These are phyloP conservation scores for Penicillium glabrum DNA, from an alignment of 2,329 filamentous ascomycete genomes.

Conservation along the genomic window DNA sequence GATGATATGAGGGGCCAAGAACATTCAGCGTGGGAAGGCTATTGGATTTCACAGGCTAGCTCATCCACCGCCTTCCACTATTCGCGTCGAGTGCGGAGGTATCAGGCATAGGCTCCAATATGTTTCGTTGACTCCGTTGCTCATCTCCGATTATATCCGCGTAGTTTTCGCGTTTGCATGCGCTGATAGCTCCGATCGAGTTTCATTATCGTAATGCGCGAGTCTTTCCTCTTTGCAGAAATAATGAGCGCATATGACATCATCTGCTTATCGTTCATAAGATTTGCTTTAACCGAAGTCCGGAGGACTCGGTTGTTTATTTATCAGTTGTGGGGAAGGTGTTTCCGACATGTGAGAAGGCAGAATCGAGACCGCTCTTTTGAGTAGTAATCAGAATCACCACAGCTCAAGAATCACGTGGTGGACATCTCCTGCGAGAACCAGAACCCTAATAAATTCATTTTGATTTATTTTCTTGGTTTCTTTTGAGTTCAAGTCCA, in stretches of 20 bases:
- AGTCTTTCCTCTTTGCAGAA: slow-evolving; percentile 9
- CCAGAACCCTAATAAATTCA: not conserved
- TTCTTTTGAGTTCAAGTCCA: not conserved
- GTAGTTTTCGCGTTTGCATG: slow-evolving; percentile 8
- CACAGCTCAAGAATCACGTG: slow-evolving; percentile 17
- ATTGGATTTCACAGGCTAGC: slow-evolving; percentile 16
- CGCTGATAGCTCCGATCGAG: slow-evolving; percentile 13
- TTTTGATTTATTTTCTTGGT: not conserved
- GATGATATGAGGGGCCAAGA: slow-evolving; percentile 24
- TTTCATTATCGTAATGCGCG: slow-evolving; percentile 8
- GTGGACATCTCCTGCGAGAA: slow-evolving; percentile 7
- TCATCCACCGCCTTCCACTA: not conserved
- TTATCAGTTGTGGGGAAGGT: slow-evolving; percentile 3
- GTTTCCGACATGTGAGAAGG: slow-evolving; percentile 4
- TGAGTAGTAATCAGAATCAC: too few relatives aligned
- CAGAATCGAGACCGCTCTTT: not conserved
- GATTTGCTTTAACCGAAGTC: slow-evolving; percentile 9
- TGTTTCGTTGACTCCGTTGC: slow-evolving; percentile 3
- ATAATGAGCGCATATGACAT: slow-evolving; percentile 17
- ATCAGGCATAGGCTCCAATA: slow-evolving; percentile 1
- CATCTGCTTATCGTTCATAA: slow-evolving; percentile 8
- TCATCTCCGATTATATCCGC: slow-evolving; percentile 16
- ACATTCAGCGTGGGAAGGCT: slow-evolving; percentile 12
- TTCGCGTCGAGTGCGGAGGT: slow-evolving; percentile 4
- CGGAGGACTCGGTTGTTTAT: slow-evolving; percentile 9